These are phyloP conservation scores for Thraustochytrium striatum DNA, from an alignment of 352 stramenopile genomes.

Conservation along the genomic window DNA sequence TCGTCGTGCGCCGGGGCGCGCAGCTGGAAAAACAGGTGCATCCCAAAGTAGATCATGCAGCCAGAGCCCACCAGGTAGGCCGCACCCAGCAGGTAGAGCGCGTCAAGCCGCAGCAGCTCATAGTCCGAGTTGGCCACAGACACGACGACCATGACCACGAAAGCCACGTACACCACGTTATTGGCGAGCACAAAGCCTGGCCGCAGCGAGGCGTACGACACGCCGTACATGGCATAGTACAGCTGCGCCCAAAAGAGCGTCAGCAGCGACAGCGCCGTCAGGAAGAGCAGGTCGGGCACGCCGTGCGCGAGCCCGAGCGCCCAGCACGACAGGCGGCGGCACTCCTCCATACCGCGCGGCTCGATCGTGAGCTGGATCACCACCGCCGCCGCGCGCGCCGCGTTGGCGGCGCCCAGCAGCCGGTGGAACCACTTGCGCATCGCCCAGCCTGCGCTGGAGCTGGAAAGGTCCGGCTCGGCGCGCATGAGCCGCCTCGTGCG, in stretches of 20 bases:
- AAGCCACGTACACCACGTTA: conserved; percentile 6
- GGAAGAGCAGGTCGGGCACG: conserved; percentile 50
- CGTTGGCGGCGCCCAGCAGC: neutral
- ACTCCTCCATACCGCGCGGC: neutral
- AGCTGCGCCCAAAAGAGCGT: conserved; percentile 53
- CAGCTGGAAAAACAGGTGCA: conserved; percentile 7
- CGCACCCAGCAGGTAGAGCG: conserved; percentile 26
- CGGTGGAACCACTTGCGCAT: conserved; percentile 36
- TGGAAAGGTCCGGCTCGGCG: conserved; percentile 8
- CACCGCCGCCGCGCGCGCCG: neutral
- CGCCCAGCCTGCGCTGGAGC: neutral
- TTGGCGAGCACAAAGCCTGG: conserved; percentile 41
- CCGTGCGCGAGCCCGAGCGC: conserved; percentile 16
- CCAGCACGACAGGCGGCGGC: conserved; percentile 14
- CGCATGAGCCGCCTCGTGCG: neutral
- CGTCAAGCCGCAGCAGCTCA: conserved; percentile 1
- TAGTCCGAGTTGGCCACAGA: neutral
- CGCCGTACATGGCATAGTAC: conserved; percentile 37
- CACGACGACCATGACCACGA: conserved; percentile 17
- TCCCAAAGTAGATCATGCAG: conserved; percentile 36
- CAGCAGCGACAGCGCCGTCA: conserved; percentile 51
- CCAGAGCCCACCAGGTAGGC: conserved; percentile 38
- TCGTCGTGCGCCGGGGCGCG: neutral
- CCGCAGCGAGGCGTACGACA: conserved; percentile 44
- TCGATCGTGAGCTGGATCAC: neutral